A percentile compares a stretch with the other conserved stretches of the same genome.
Conservation (phyloP, 2,329 filamentous ascomycete genomes). For the Botryotinia globosa region DNA sequence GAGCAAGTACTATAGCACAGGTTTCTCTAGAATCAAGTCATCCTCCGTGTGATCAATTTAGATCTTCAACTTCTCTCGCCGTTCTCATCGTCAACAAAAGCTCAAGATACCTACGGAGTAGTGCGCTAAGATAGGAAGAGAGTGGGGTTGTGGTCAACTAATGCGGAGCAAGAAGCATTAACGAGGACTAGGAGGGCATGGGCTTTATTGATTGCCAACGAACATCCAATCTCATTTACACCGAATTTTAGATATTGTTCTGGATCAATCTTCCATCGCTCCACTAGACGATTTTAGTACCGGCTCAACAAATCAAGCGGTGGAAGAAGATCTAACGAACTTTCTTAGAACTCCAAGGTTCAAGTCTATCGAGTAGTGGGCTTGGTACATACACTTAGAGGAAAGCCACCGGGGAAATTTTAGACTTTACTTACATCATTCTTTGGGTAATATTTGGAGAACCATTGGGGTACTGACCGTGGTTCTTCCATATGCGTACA, state of each 20-base stretch:
- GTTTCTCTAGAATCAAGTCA: not conserved
- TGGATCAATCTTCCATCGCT: constrained; percentile 17
- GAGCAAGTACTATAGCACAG: not conserved
- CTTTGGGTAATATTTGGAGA: constrained; percentile 8
- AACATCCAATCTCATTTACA: constrained; percentile 19
- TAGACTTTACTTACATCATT: constrained; percentile 6
- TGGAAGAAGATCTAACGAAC: constrained; percentile 8
- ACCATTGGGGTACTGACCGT: constrained; percentile 4
- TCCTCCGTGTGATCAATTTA: not conserved
- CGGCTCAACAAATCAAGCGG: constrained; percentile 15
- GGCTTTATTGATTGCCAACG: constrained; percentile 15
- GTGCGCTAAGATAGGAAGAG: constrained; percentile 17
- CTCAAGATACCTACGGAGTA: not conserved
- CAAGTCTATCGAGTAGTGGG: not conserved
- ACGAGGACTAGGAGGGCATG: not conserved
- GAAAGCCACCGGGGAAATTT: constrained; percentile 6
- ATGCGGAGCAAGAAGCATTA: constrained; percentile 12
- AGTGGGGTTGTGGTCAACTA: constrained; percentile 10
- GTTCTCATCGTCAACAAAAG: not conserved
- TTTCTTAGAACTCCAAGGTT: not conserved
- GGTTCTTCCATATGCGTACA: constrained; percentile 4
- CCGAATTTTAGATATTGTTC: constrained; percentile 13
- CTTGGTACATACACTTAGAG: not conserved
- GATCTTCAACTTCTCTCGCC: not conserved
- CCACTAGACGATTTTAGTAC: constrained; percentile 9